Evolutionary conservation across 139 green algal species (phyloP), one percentile per base, ranked within the genome.

Genomic region (Chlamydomonas applanata): DNA sequence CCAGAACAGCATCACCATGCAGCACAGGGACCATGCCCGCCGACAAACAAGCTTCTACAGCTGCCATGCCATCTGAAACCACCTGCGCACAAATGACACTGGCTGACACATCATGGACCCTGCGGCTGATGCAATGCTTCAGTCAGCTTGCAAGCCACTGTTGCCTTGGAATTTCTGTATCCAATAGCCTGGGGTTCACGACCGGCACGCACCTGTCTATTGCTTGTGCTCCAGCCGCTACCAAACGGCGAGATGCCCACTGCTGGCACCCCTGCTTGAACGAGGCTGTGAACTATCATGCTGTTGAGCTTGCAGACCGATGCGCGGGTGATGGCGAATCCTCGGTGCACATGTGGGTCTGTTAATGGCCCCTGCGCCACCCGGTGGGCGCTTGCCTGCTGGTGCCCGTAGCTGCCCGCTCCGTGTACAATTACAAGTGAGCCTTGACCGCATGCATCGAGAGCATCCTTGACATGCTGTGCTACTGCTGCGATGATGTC

Each of bases 371-470:
- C 88, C 1, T 53, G 33, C 4, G 72, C 73, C n/a, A 94, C 82
- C 2, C 69, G 71, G 53, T 80, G 79, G 1, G 73, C 34, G 1
- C 32, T 71, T 0, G 89, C 89, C 11, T 81, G 62, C 19, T 85
- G 79, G 72, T 94, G 89, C 1, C 89, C 89, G 68, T 90, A 94
- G 16, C 77, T 88, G n/a, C 89, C 89, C n/a, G 89, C 89, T 2
- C 89, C 89, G 32, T 94, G 89, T 0, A 94, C 85, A 0, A 92
- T 46, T 0, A 90, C 74, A 0, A 89, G 34, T 5, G 71, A 56
- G 14, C 25, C 60, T 17, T 5, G 61, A n/a, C 5, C 35, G 14
- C 52, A 57, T n/a, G n/a, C n/a, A 72, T 44, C n/a, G 53, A 45
- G 4, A 14, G 49, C 71, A 53, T 54, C 40, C 60, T 61, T 67